Conservation (phyloP, 2,329 filamentous ascomycete genomes). For the Neonectria sp. region DNA sequence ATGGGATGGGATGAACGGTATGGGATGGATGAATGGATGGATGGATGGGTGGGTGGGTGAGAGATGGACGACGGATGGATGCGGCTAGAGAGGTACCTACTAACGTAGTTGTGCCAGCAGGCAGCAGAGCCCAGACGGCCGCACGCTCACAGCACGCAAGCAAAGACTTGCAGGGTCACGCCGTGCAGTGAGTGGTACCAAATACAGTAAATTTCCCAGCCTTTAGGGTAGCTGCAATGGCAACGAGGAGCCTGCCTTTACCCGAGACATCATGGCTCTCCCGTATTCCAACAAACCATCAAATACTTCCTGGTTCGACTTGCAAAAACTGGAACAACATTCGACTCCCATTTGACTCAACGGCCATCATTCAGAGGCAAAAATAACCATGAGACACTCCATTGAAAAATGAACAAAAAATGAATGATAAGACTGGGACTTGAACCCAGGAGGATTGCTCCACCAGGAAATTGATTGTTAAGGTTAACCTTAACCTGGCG, state of each 20-base stretch:
- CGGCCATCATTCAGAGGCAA: no score
- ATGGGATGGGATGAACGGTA: slow-evolving; percentile 9
- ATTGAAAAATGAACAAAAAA: slow-evolving; percentile 25
- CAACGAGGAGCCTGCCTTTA: not conserved
- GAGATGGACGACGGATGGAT: slow-evolving; percentile 13
- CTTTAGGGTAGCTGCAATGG: not conserved
- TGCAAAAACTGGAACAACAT: not conserved
- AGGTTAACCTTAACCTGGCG: slow-evolving; percentile 48
- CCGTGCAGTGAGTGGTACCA: no score
- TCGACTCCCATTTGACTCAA: no score
- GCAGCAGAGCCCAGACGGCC: slow-evolving; percentile 10
- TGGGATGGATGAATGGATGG: not conserved
- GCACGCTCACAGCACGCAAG: slow-evolving; percentile 4
- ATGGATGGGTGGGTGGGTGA: not conserved
- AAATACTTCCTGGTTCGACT: no score
- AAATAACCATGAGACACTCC: no score
- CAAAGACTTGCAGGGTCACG: not conserved
- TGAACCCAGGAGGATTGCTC: slow-evolving; percentile 49
- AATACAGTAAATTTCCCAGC: no score
- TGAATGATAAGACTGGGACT: slow-evolving; percentile 46
- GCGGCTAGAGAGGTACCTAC: slow-evolving; percentile 8
- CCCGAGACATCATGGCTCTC: not conserved
- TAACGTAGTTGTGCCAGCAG: not conserved
- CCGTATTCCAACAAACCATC: not conserved
- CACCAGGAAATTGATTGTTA: slow-evolving; percentile 44